phyloP scores from a whole-genome alignment of 2,329 filamentous ascomycete genomes.

The Cytospora chrysosperma region DNA sequence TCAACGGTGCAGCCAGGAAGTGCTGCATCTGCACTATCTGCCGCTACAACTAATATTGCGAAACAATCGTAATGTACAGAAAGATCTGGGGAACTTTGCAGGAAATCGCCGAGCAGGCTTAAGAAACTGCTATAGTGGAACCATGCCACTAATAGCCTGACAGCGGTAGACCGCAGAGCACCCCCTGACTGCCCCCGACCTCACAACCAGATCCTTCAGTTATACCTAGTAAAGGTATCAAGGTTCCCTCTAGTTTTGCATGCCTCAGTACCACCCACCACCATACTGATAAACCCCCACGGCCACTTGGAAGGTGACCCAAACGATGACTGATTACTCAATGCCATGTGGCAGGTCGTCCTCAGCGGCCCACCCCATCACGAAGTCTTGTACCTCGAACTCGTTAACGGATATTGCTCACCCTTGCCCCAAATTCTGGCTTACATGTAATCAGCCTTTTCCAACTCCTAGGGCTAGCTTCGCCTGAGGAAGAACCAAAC shows the following conservation, averaged over 20 bases:
- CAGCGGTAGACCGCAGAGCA: neutral
- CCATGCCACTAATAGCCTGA: neutral
- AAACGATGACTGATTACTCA: neutral
- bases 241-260: slow-evolving; percentile 9
- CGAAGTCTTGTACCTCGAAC: neutral
- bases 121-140: neutral
- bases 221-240: neutral
- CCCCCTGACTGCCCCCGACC: neutral
- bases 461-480: neutral
- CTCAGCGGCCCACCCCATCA: neutral
- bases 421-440: neutral
- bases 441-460: neutral
- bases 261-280: neutral
- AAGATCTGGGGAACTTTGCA: neutral
- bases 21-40: neutral
- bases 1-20: neutral
- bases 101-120: neutral
- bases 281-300: neutral
- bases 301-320: neutral
- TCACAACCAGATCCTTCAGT: neutral
- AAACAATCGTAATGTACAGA: neutral
- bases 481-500: no score
- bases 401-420: neutral
- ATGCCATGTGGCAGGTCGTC: neutral
- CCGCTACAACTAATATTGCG: no score